phyloP scores from a whole-genome alignment of 371 early-diverging fungal species.

The Mucor piriformis region DNA sequence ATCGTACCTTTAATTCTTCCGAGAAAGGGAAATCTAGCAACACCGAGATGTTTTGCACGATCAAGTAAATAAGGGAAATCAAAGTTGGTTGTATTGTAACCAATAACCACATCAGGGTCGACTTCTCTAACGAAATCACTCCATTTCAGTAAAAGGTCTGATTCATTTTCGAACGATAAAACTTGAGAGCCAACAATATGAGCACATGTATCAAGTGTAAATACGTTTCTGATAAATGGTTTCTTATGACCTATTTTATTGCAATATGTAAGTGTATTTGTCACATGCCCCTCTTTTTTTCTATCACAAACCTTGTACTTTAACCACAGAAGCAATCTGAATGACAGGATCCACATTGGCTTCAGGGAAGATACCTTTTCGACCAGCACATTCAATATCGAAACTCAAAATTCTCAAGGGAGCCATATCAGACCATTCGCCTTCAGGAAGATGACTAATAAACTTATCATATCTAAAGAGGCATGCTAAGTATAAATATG shows the following conservation, averaged over 20 bases:
- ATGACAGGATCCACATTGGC: conserved; percentile 97
- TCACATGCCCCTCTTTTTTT: not conserved
- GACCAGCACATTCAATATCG: conserved; percentile 99
- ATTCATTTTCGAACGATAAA: conserved; percentile 83
- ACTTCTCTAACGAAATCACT: conserved; percentile 80
- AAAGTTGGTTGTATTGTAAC: conserved; percentile 99
- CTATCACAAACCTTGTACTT: conserved; percentile 78
- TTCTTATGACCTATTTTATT: conserved; percentile 67
- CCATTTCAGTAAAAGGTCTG: conserved; percentile 88
- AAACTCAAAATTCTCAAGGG: conserved; percentile 97
- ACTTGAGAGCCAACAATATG: conserved; percentile 95
- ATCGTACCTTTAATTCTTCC: conserved; percentile 73
- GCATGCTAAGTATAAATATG: too few relatives aligned
- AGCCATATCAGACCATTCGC: conserved; percentile 93
- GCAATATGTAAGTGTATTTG: not conserved
- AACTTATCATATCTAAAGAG: conserved; percentile 65
- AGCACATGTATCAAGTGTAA: conserved; percentile 89
- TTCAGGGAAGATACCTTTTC: conserved; percentile 97
- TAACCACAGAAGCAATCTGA: conserved; percentile 98
- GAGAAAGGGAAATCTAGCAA: conserved; percentile 80
- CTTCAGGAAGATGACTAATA: conserved; percentile 86
- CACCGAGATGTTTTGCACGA: conserved; percentile 83
- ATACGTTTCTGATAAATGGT: conserved; percentile 92
- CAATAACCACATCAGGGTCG: conserved; percentile 90
- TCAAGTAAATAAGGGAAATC: conserved; percentile 99